Evolutionary conservation across 2,329 filamentous ascomycete genomes (phyloP).

Genomic region (Epichloe festucae): DNA sequence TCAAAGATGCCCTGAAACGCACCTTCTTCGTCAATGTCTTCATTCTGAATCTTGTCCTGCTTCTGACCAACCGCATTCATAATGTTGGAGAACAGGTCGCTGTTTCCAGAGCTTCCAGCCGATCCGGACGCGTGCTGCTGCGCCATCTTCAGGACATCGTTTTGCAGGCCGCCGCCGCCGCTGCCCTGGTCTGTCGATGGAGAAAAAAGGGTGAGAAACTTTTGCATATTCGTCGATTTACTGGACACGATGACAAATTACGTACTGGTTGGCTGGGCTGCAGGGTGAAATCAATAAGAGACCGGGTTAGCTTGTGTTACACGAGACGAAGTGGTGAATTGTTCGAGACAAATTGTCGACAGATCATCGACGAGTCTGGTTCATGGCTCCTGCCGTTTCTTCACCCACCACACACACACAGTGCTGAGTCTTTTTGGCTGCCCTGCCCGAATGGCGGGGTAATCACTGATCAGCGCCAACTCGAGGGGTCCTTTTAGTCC

Average conservation of each 20-base stretch:
- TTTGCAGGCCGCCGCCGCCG: constrained; percentile 21
- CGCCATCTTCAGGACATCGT: constrained; percentile 35
- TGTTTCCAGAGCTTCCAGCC: constrained; percentile 32
- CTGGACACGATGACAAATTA: not conserved
- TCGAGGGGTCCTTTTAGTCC: too few species aligned
- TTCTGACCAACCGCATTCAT: constrained; percentile 35
- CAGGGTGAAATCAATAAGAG: not conserved
- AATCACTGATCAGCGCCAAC: too few species aligned
- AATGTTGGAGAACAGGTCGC: constrained; percentile 36
- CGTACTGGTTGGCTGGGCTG: constrained; percentile 8
- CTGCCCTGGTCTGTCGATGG: constrained; percentile 7
- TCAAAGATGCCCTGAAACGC: constrained; percentile 4
- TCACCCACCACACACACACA: not conserved
- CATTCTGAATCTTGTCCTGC: constrained; percentile 32
- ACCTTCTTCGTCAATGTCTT: constrained; percentile 39
- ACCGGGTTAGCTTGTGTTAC: not conserved
- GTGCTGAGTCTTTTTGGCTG: not conserved
- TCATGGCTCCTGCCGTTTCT: not conserved
- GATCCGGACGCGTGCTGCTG: constrained; percentile 34
- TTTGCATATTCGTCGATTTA: too few species aligned
- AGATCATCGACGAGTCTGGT: not conserved
- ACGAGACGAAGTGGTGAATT: too few species aligned
- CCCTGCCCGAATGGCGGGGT: not conserved
- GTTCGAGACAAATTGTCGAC: not conserved
- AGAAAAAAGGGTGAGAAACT: not conserved